These are phyloP conservation scores for Amanita molliuscula DNA, from an alignment of 768 basidiomycete genomes.

Conservation along the genomic window DNA sequence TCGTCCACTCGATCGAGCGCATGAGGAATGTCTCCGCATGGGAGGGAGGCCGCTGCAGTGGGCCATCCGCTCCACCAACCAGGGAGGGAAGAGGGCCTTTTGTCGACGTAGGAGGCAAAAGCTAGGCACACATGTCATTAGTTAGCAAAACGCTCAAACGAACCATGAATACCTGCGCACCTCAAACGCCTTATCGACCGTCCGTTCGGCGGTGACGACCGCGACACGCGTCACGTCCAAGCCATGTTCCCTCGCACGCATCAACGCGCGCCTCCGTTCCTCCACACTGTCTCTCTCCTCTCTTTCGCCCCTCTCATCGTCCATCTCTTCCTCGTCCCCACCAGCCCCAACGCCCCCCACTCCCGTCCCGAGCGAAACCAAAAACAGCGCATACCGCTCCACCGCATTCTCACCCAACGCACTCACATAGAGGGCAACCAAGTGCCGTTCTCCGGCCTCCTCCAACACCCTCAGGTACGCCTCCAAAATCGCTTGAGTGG, in stretches of 20 bases:
- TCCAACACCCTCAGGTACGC: slow-evolving; percentile 85
- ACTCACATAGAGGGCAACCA: slow-evolving; percentile 92
- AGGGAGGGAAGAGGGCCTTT: slow-evolving; percentile 53
- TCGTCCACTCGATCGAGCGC: slow-evolving; percentile 91
- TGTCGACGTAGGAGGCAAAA: slow-evolving; percentile 31
- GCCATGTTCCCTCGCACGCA: slow-evolving; percentile 73
- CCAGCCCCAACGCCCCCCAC: slow-evolving; percentile 12
- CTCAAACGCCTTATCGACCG: slow-evolving; percentile 61
- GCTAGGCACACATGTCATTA: slow-evolving; percentile 21
- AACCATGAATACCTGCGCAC: slow-evolving; percentile 23
- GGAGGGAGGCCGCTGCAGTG: slow-evolving; percentile 42
- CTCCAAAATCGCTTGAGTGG: slow-evolving; percentile 77
- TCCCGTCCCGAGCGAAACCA: slow-evolving; percentile 63
- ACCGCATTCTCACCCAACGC: slow-evolving; percentile 86
- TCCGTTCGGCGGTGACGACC: slow-evolving; percentile 65
- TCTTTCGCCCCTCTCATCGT: slow-evolving; percentile 10
- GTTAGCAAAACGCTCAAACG: not conserved
- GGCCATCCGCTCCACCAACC: slow-evolving; percentile 17
- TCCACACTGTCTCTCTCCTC: slow-evolving; percentile 27
- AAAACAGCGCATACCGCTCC: slow-evolving; percentile 85
- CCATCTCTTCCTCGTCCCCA: not conserved
- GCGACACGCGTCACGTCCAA: slow-evolving; percentile 79
- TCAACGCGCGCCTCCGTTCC: slow-evolving; percentile 61
- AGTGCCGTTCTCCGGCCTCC: slow-evolving; percentile 66
- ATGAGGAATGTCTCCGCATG: slow-evolving; percentile 58